Base-by-base conservation (phyloP, 495 filamentous ascomycete species). In the Sporormia fimetaria region DNA sequence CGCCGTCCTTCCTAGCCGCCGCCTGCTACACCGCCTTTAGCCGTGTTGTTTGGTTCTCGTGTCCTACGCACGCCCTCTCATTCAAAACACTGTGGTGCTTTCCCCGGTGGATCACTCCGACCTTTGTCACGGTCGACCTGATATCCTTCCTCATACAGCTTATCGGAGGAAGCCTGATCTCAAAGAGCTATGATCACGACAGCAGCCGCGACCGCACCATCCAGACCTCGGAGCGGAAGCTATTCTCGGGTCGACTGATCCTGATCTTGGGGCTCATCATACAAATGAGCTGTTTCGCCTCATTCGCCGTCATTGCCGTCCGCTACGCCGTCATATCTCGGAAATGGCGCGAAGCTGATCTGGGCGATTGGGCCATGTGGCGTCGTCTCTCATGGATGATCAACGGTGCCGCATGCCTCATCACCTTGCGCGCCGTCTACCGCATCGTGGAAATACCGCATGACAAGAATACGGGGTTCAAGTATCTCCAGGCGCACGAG, bases 291-390 rank as follows among this genome's bases (percentile, higher is more conserved):
- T 49, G 46, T 27, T 49, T 37, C 21, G 33, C 28, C 6, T 37
- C 33, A 15, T 49, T 49, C 40, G 46, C 46, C 25, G 26, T 49
- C 16, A 44, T 49, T 22, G 39, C 40, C 8, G 18, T 44, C 11
- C 46, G 46, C 1, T 49, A 49, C 28, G 37, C 40, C 12, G 4
- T 39, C 27, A 49, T 49, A 4, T 29, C 20, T 15, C 29, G 16
- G 2, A 6, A 21, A 0, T 49, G 39, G 39, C 39, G 46, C 1
- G 17, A 18, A 1, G 16, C 23, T 5, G 46, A 49, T 21, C 40
- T 49, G 8, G 46, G 46, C 12, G 46, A 49, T 20, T 49, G 46
- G 46, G 39, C 43, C 12, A 33, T 49, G 40, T 49, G 46, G 46
- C 46, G 46, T 1, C 31, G 40, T 11, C 33, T 49, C 2, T 15